Base-by-base conservation (phyloP, 129 eudicot species). In the Flaveria linearis region DNA sequence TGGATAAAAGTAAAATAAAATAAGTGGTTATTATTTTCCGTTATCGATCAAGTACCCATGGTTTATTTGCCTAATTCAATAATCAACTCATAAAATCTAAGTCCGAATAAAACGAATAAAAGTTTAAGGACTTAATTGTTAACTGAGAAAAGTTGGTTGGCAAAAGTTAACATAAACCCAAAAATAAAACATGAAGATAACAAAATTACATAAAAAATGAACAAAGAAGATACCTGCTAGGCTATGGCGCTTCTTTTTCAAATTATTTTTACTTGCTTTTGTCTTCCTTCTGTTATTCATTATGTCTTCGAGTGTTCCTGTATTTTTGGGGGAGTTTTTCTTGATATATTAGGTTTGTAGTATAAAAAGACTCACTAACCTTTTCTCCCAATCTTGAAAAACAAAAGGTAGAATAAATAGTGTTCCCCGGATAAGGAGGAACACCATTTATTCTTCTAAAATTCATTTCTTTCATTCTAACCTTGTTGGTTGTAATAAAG, bases 221-320 rank as follows among this genome's bases (percentile, higher is more conserved):
- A 67, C 56, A 26, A 77, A 61, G 9, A 80, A 51, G 71, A 60
- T 50, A 92, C 98, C 92, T 86, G 83, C 83, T 66, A 87, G 84
- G 78, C 85, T 86, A 25, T 69, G 79, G 72, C 95, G 84, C 47
- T 53, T 30, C 82, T 86, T 85, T 51, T 82, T 75, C 55, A 60
- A 52, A 73, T 77, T 73, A 52, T 64, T 65, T 66, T 83, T 69
- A 47, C 75, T 78, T 68, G 75, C 33, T 69, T 39, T 87, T 64
- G 57, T 77, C 16, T 71, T 84, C 73, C 72, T 83, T 77, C 69
- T 64, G 20, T 76, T 78, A 16, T 73, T 51, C 62, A 39, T 13
- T 45, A 36, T 43, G 49, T 72, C 43, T 62, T 85, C 17, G 67
- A 49, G 49, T 36, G 75, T 39, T 74, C 79, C 81, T 82, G 80